Base-by-base conservation (phyloP, 2,329 filamentous ascomycete genomes). In the Colletotrichum euphorbiae region DNA sequence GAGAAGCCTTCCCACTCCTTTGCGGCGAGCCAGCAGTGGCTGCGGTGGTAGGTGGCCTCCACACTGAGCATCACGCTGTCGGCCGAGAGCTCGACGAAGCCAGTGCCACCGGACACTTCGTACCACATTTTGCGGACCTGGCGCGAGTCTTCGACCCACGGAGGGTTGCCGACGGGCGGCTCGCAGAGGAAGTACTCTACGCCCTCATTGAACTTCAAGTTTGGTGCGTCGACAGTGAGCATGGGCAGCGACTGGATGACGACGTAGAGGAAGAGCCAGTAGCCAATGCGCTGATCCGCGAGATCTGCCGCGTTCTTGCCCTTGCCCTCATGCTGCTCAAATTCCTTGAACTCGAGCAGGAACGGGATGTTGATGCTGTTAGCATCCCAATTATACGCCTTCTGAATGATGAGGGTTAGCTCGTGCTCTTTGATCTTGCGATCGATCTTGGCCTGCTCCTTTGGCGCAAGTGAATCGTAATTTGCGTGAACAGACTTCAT, bases 171-270 rank as follows among this genome's bases (percentile, higher is more conserved):
- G 74, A 91, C 87, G 0, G 92, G 90, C 4, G 91, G 88, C 75
- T 93, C 85, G 77, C 92, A 94, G 31, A 95, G 82, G 81, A 95
- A 96, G 79, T 95, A 93, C 77, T 95, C 93, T 2, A 93, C 91
- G 1, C 87, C 90, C 57, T 93, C 87, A 0, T 88, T 91, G 76
- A 86, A 90, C 61, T 85, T 86, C 50, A 94, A 80, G 9, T 86
- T 89, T 0, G 91, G 91, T 0, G 91, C 91, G 76, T 96, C 93
- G 38, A 93, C 84, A 1, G 93, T 91, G 11, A 95, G 82, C 84
- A 93, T 90, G 4, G 93, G 93, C 24, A 95, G 83, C 2, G 90
- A 90, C 78, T 96, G 92, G 7, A 95, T 83, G 8, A 93, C 87
- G 6, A 89, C 90, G 75, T 95, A 95, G 65, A 94, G 82, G 80